These are phyloP conservation scores for Terfezia claveryi DNA, from an alignment of 495 filamentous ascomycete species.

Conservation along the genomic window DNA sequence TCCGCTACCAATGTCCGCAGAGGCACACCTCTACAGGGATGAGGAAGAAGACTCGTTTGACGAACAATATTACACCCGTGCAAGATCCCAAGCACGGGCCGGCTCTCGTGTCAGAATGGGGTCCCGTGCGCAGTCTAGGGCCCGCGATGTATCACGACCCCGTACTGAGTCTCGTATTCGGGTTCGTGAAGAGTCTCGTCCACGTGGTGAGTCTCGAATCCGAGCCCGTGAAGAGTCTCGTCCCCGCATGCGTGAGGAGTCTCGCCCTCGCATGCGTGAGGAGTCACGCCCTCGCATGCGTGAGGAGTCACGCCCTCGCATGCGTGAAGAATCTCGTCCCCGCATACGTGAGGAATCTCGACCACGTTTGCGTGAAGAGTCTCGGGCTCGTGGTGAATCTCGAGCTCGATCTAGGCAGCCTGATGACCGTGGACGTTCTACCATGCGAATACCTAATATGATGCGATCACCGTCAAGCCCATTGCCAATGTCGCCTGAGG, in stretches of 20 bases:
- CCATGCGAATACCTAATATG: slow-evolving; percentile 2
- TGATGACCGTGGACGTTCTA: neutral
- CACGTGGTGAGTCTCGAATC: neutral
- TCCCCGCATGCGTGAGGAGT: neutral
- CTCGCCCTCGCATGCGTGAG: neutral
- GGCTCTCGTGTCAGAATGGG: neutral
- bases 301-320: neutral
- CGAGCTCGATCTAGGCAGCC: neutral
- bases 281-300: slow-evolving; percentile 1
- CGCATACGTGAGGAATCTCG: neutral
- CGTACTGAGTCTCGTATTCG: neutral
- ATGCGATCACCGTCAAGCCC: slow-evolving; percentile 63
- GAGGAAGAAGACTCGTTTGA: slow-evolving; percentile 5
- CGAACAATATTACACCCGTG: slow-evolving; percentile 14
- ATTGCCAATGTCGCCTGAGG: slow-evolving; percentile 36
- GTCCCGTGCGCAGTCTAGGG: neutral
- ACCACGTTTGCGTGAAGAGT: neutral
- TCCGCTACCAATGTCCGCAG: slow-evolving; percentile 45
- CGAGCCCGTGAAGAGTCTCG: neutral
- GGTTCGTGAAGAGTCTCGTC: neutral
- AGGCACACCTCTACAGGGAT: slow-evolving; percentile 17
- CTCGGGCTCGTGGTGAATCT: neutral
- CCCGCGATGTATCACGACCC: neutral
- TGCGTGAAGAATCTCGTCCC: neutral
- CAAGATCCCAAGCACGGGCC: neutral